phyloP scores from a whole-genome alignment of 768 basidiomycete species.

The Trametes elegans region DNA sequence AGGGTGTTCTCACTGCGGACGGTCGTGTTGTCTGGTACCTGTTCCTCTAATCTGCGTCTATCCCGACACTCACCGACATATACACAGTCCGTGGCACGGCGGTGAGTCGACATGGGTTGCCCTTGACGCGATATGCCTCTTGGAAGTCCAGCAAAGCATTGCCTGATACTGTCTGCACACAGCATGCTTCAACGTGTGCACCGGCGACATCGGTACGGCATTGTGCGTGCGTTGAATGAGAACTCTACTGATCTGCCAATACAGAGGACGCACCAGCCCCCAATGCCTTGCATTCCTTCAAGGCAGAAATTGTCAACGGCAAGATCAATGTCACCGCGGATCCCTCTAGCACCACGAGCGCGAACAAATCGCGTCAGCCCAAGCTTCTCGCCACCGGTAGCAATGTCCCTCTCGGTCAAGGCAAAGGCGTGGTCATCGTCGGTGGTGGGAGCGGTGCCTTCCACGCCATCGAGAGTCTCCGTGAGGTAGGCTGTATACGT shows the following conservation, averaged over 20 bases:
- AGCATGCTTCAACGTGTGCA: conserved; percentile 89
- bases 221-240: too few species aligned
- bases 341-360: conserved; percentile 55
- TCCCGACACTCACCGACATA: not conserved
- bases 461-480: conserved; percentile 73
- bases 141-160: too few species aligned
- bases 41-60: not conserved
- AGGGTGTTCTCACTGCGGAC: conserved; percentile 77
- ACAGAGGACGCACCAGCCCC: conserved; percentile 89
- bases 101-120: conserved; percentile 40
- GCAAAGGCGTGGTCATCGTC: conserved; percentile 74
- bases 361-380: conserved; percentile 63
- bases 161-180: not conserved
- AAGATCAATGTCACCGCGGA: conserved; percentile 81
- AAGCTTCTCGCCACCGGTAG: conserved; percentile 47
- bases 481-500: conserved; percentile 54
- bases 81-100: conserved; percentile 79
- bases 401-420: conserved; percentile 31
- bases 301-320: conserved; percentile 59
- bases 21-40: conserved; percentile 77
- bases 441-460: conserved; percentile 85
- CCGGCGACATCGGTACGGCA: conserved; percentile 70
- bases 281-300: conserved; percentile 75
- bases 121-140: not conserved
- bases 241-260: not conserved